Percentiles rank a stretch among this genome's conserved stretches.
Conservation (phyloP, 306 rosid species). For the Vigna radiata region DNA sequence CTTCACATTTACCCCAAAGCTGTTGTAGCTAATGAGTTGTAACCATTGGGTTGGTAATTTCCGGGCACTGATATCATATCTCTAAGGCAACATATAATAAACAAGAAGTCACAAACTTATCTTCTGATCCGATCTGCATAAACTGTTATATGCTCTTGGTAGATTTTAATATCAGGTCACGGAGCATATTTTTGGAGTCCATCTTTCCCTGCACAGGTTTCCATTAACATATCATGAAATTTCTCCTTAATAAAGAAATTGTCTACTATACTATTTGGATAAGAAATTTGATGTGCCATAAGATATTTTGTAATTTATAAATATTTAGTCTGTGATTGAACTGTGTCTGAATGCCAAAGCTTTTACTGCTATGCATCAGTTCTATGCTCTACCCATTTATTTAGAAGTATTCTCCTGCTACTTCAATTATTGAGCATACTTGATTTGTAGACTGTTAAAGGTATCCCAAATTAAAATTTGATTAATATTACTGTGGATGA, state of each 20-base stretch:
- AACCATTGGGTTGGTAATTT: not conserved
- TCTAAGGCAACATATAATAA: not conserved
- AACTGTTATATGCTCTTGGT: conserved; percentile 25
- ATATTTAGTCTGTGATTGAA: not conserved
- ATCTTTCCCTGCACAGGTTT: conserved; percentile 1
- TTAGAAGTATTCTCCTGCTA: not conserved
- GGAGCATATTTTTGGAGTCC: not conserved
- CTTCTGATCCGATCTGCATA: not conserved
- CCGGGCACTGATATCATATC: not conserved
- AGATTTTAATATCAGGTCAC: not conserved
- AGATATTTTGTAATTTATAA: not conserved
- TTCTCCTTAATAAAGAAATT: not conserved
- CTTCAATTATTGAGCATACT: not conserved
- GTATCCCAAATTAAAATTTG: not conserved
- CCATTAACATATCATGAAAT: not conserved
- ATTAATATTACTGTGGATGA: conserved; percentile 2
- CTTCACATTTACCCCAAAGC: conserved; percentile 1
- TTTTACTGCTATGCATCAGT: not conserved
- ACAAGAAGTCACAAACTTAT: not conserved
- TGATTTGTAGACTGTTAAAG: too few relatives aligned
- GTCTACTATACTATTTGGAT: not conserved
- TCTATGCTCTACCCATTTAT: not conserved
- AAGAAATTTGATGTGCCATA: conserved; percentile 4
- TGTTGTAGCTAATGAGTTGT: conserved; percentile 4
- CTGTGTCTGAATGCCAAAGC: not conserved